phyloP scores from a whole-genome alignment of 140 eudicot species.

The Ambrosia hybrid region DNA sequence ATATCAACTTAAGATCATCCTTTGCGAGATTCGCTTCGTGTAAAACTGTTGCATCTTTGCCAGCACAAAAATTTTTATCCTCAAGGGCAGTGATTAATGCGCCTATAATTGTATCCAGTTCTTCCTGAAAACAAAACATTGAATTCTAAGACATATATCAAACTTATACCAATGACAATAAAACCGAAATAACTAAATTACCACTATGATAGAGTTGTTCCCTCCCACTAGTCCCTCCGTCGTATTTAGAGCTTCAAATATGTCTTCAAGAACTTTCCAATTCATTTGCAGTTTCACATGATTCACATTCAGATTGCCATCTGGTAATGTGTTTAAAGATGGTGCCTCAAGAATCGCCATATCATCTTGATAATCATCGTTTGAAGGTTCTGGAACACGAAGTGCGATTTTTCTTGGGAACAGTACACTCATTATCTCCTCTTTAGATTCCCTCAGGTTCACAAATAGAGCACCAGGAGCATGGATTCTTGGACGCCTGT shows the following conservation, averaged over 20 bases:
- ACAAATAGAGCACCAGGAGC: constrained; percentile 36
- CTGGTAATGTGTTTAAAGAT: not conserved
- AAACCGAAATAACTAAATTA: not conserved
- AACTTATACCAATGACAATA: not conserved
- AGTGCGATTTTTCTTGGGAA: constrained; percentile 13
- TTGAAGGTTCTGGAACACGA: not conserved
- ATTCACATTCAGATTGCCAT: not conserved
- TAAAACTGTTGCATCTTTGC: constrained; percentile 4
- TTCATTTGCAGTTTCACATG: constrained; percentile 2
- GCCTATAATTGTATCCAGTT: constrained; percentile 28
- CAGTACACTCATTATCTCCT: constrained; percentile 28
- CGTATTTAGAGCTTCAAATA: constrained; percentile 13
- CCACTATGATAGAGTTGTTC: constrained; percentile 31
- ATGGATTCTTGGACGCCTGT: not conserved
- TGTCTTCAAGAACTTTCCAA: constrained; percentile 13
- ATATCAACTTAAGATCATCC: constrained; percentile 19
- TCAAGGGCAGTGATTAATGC: constrained; percentile 22
- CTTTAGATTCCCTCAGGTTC: constrained; percentile 23
- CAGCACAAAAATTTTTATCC: not conserved
- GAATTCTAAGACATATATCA: not conserved
- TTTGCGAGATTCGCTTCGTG: not conserved
- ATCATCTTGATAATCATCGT: not conserved
- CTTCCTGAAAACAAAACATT: constrained; percentile 22
- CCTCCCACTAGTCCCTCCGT: constrained; percentile 14
- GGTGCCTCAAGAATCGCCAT: not conserved